Conservation (phyloP, 2,329 filamentous ascomycete species). For the Amauroascus verrucosus region DNA sequence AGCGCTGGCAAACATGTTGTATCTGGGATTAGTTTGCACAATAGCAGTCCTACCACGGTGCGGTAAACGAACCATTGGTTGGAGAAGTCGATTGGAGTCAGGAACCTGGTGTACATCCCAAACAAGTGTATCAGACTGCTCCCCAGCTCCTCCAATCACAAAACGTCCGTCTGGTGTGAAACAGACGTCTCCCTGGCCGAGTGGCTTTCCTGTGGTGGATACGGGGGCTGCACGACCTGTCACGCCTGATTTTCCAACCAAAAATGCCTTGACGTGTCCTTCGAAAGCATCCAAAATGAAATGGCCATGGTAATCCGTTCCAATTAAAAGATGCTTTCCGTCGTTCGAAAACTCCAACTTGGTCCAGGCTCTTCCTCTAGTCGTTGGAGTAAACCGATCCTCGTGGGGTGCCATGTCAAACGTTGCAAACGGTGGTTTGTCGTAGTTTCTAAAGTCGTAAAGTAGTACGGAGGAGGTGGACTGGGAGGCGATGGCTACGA, state of each 20-base stretch:
- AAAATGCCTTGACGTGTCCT: slow-evolving; percentile 64
- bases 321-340: slow-evolving; percentile 73
- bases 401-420: slow-evolving; percentile 62
- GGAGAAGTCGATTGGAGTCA: slow-evolving; percentile 44
- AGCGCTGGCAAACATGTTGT: slow-evolving; percentile 82
- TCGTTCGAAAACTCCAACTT: slow-evolving; percentile 94
- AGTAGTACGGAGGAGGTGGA: slow-evolving; percentile 69
- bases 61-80: slow-evolving; percentile 32
- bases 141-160: slow-evolving; percentile 66
- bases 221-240: slow-evolving; percentile 42
- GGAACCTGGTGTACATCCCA: slow-evolving; percentile 65
- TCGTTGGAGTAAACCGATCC: slow-evolving; percentile 44
- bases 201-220: slow-evolving; percentile 45
- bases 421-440: slow-evolving; percentile 76
- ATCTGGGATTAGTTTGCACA: slow-evolving; percentile 58
- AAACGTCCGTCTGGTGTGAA: slow-evolving; percentile 85
- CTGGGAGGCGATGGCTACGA: slow-evolving; percentile 82
- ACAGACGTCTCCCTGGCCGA: slow-evolving; percentile 63
- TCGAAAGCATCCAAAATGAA: slow-evolving; percentile 91
- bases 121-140: slow-evolving; percentile 61
- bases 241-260: slow-evolving; percentile 42
- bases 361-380: slow-evolving; percentile 56
- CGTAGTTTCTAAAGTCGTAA: slow-evolving; percentile 88
- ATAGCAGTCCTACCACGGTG: slow-evolving; percentile 45
- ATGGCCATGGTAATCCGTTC: slow-evolving; percentile 74